A percentile compares a stretch with the other conserved stretches of the same genome.
Conservation (phyloP, 805 yeast genomes). For the Cyberlindnera xylosilytica region DNA sequence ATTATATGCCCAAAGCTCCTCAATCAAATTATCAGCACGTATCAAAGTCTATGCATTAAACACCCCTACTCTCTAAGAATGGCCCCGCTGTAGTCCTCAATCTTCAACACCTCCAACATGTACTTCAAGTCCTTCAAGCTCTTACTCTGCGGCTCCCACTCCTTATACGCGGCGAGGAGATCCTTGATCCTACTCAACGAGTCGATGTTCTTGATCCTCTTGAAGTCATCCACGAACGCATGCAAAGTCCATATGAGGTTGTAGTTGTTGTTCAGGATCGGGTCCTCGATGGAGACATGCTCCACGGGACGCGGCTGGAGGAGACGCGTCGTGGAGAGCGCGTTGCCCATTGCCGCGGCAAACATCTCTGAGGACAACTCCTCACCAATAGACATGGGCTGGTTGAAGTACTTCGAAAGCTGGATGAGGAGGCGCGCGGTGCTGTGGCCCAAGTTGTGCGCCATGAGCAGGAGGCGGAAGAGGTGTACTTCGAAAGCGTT, state of each 20-base stretch:
- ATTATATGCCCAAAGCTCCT: no score
- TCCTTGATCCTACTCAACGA: constrained; percentile 13
- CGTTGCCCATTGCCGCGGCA: constrained; percentile 28
- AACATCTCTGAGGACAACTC: constrained; percentile 26
- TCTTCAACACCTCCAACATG: constrained; percentile 26
- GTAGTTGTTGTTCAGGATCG: constrained; percentile 32
- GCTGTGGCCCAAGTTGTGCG: constrained; percentile 48
- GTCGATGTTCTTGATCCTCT: constrained; percentile 32
- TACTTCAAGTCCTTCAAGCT: constrained; percentile 20
- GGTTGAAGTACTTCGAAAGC: constrained; percentile 39
- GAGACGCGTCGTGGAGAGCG: constrained; percentile 20
- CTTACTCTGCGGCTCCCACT: constrained; percentile 19
- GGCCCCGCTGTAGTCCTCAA: constrained; percentile 23
- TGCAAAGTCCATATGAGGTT: constrained; percentile 42
- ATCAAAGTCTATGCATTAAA: no score
- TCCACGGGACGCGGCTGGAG: constrained; percentile 1
- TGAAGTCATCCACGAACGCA: constrained; percentile 35
- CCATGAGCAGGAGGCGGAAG: constrained; percentile 44
- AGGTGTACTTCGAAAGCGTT: constrained; percentile 40
- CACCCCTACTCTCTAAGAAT: constrained; percentile 6
- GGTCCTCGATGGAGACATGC: constrained; percentile 8
- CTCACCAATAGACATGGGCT: constrained; percentile 21
- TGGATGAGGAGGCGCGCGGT: constrained; percentile 41
- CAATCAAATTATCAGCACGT: no score
- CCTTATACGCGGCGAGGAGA: constrained; percentile 12